A percentile compares a stretch with the other conserved stretches of the same genome.
Conservation (phyloP, 2,329 filamentous ascomycete species). For the Fusarium odoratissimum region DNA sequence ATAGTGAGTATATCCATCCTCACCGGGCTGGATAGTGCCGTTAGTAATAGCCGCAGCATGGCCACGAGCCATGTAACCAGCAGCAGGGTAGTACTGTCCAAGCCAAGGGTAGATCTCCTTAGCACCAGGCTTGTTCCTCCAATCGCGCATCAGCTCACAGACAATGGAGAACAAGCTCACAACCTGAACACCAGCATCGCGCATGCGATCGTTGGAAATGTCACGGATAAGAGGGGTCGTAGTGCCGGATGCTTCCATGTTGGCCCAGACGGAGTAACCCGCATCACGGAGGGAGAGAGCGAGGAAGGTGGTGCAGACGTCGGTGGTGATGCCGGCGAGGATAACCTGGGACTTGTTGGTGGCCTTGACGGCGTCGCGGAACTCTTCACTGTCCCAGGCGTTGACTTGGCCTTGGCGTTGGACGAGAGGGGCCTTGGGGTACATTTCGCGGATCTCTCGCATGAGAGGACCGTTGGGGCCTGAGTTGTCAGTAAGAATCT, state of each 20-base stretch:
- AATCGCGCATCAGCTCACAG: slow-evolving; percentile 78
- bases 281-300: slow-evolving; percentile 77
- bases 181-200: slow-evolving; percentile 72
- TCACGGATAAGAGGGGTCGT: slow-evolving; percentile 70
- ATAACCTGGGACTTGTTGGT: slow-evolving; percentile 77
- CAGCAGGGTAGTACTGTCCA: slow-evolving; percentile 73
- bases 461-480: slow-evolving; percentile 79
- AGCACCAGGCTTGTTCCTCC: slow-evolving; percentile 66
- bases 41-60: slow-evolving; percentile 71
- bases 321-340: slow-evolving; percentile 77
- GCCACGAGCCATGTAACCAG: slow-evolving; percentile 70
- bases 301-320: slow-evolving; percentile 81
- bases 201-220: slow-evolving; percentile 75
- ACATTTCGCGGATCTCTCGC: slow-evolving; percentile 75
- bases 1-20: slow-evolving; percentile 49
- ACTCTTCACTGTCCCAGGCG: slow-evolving; percentile 80
- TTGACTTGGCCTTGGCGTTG: slow-evolving; percentile 78
- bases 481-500: background rate
- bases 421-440: slow-evolving; percentile 74
- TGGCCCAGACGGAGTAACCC: slow-evolving; percentile 79
- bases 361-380: slow-evolving; percentile 72
- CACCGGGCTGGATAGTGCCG: slow-evolving; percentile 68
- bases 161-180: slow-evolving; percentile 72
- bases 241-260: slow-evolving; percentile 77
- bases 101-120: slow-evolving; percentile 71